Evolutionary conservation across 257 asterid genomes (phyloP).

Genomic region (Galeopsis tetrahit): DNA sequence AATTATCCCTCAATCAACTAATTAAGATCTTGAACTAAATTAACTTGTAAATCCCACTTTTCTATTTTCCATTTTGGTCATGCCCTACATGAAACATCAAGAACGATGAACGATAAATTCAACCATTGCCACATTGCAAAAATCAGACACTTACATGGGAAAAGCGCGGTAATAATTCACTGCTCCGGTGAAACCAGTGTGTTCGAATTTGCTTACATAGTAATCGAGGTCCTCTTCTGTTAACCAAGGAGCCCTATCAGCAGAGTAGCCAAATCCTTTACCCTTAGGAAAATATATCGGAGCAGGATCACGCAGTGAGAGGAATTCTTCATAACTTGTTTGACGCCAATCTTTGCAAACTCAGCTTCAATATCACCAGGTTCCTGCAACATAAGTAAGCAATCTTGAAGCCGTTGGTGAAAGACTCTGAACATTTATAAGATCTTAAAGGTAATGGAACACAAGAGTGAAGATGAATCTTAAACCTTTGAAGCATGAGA

Average conservation of each 20-base stretch:
- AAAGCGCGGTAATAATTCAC: slow-evolving; percentile 76
- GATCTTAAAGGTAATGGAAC: neutral
- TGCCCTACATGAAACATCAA: too few species aligned
- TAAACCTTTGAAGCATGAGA: too few species aligned
- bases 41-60: too few species aligned
- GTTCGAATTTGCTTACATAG: slow-evolving; percentile 53
- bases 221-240: slow-evolving; percentile 68
- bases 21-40: too few species aligned
- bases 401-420: neutral
- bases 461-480: too few species aligned
- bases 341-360: slow-evolving; percentile 55
- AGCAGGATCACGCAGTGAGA: slow-evolving; percentile 51
- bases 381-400: slow-evolving; percentile 51
- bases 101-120: neutral
- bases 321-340: slow-evolving; percentile 53
- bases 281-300: slow-evolving; percentile 63
- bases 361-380: slow-evolving; percentile 80
- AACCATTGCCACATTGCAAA: neutral
- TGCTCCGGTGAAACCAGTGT: slow-evolving; percentile 81
- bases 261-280: slow-evolving; percentile 50
- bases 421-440: neutral
- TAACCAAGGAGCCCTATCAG: slow-evolving; percentile 61
- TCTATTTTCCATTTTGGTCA: too few species aligned
- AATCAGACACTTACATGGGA: slow-evolving; percentile 43
- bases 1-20: too few species aligned